Conservation (phyloP, 352 stramenopile species). For the Hyaloperonospora brassicae region DNA sequence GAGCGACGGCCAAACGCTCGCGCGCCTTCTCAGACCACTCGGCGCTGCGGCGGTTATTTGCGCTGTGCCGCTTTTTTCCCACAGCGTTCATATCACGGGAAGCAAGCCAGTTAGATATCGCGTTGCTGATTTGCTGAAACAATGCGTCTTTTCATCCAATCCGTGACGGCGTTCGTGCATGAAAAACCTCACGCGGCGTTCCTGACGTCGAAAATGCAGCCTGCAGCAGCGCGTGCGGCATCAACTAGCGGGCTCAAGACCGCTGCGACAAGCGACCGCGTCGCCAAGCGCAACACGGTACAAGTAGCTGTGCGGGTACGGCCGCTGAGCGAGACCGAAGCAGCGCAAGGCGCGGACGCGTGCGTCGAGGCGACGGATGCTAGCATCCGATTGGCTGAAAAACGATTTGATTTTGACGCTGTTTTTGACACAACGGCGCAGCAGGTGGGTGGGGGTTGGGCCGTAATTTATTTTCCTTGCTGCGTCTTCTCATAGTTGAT, state of each 20-base stretch:
- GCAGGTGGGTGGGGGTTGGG: conserved; percentile 8
- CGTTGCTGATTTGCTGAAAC: conserved; percentile 18
- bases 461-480: neutral
- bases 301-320: conserved; percentile 33
- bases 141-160: conserved; percentile 16
- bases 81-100: conserved; percentile 15
- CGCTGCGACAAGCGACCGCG: too few relatives aligned
- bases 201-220: too few relatives aligned
- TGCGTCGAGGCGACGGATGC: conserved; percentile 23
- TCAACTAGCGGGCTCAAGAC: too few relatives aligned
- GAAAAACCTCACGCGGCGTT: neutral
- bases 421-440: conserved; percentile 38
- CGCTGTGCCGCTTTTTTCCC: conserved; percentile 20
- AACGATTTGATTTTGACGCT: conserved; percentile 76
- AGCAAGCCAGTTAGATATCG: conserved; percentile 33
- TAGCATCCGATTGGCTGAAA: conserved; percentile 24
- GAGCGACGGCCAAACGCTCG: too few relatives aligned
- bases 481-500: neutral
- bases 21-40: too few relatives aligned
- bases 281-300: conserved; percentile 6
- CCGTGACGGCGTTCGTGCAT: neutral
- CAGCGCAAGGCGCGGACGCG: conserved; percentile 16
- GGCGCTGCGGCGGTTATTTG: conserved; percentile 5
- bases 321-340: conserved; percentile 27
- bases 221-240: too few relatives aligned